A percentile compares a stretch with the other conserved stretches of the same genome.
Evolutionary conservation across 768 basidiomycete genomes (phyloP).

Genomic region (Mycena polygramma): DNA sequence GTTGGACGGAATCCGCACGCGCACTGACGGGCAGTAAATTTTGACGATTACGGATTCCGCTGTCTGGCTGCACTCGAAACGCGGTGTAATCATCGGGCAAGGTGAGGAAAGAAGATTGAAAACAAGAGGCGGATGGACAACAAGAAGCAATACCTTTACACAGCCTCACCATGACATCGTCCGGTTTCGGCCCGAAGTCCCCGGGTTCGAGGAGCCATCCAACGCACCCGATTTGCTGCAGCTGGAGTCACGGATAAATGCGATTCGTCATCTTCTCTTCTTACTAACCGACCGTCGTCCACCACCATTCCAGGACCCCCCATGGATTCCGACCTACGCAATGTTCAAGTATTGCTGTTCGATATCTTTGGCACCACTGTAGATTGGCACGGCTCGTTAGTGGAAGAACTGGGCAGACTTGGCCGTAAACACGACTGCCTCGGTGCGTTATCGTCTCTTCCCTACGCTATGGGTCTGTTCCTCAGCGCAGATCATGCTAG

Average conservation of each 20-base stretch:
- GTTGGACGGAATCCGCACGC: constrained; percentile 57
- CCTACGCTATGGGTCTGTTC: background rate
- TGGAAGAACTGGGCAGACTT: constrained; percentile 45
- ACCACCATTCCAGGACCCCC: no score
- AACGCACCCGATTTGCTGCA: no score
- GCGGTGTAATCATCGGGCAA: constrained; percentile 78
- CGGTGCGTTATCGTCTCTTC: constrained; percentile 36
- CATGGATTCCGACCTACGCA: constrained; percentile 20
- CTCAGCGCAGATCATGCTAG: constrained; percentile 32
- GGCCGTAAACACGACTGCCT: constrained; percentile 44
- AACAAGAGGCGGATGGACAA: background rate
- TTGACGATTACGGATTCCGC: constrained; percentile 65
- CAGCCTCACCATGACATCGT: background rate
- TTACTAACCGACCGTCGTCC: no score
- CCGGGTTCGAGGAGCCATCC: no score
- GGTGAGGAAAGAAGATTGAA: background rate
- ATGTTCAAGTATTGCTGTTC: constrained; percentile 59
- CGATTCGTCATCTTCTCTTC: no score
- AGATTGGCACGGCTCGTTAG: constrained; percentile 57
- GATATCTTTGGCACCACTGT: constrained; percentile 66
- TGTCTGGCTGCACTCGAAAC: constrained; percentile 78
- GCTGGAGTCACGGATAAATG: no score
- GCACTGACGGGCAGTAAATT: constrained; percentile 79
- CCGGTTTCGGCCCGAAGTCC: background rate
- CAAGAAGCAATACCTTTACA: background rate